Evolutionary conservation across 257 asterid genomes (phyloP), one percentile per base, ranked within the genome.

Genomic region (Eustoma russellianum): DNA sequence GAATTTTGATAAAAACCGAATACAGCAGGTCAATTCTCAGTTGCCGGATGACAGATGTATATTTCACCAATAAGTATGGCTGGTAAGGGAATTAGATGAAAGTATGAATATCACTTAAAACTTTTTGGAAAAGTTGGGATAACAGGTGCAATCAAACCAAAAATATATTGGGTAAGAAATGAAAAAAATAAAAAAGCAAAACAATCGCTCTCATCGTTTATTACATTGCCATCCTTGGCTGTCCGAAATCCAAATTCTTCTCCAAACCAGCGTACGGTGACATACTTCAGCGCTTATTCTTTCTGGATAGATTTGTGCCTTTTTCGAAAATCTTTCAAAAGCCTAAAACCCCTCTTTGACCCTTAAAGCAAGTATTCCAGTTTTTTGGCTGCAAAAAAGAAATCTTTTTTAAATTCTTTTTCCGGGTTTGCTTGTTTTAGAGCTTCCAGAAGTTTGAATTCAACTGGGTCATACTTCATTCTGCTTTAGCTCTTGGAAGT

Each of bases 141-240:
- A 35, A 5, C 41, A 35, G 9, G 9, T 35, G 5, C 5, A 35
- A 35, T 9, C 41, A 5, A 5, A 35, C 1, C 41, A 35, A 35
- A 35, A 35, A 34, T 5, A 35, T 0, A 35, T 35, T 35, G n/a
- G n/a, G n/a, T n/a, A n/a, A 35, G 9, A 5, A 35, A 35, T 35
- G 5, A 35, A 35, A 35, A 35, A 35, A 35, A 35, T 5, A 35
- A 35, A 35, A 35, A 35, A 35, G 5, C 41, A 35, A 17, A 46
- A n/a, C n/a, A n/a, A n/a, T n/a, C n/a, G n/a, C n/a, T n/a, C n/a
- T n/a, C n/a, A n/a, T n/a, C n/a, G n/a, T 59, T 17, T 48, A n/a
- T 55, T 45, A 16, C 60, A 18, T 50, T 64, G 61, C 52, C 73
- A 50, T 55, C 64, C 12, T 55, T 50, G 33, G 60, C 73, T 61